Evolutionary conservation across 2,329 filamentous ascomycete genomes (phyloP), one percentile per base, ranked within the genome.

Genomic region (Penicillium carneum): DNA sequence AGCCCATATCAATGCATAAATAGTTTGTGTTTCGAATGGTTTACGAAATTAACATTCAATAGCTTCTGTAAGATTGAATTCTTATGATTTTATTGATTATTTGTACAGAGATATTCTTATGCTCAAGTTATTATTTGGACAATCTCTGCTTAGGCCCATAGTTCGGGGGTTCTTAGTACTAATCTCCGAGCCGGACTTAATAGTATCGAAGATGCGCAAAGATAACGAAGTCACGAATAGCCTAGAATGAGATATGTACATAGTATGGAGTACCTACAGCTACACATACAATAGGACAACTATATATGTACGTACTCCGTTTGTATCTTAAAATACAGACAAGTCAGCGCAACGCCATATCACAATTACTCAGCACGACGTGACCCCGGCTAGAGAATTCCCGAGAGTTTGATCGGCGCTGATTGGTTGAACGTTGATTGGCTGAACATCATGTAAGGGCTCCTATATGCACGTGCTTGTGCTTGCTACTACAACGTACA

Each of bases 281-380:
- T 23, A 34, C 4, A 34, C 14, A 34, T 11, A 33, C 4, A 33
- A 14, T 4, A 12, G 29, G 39, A 42, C 39, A 42, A 42, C 39
- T 42, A 12, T 8, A 9, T 31, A 31, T 31, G 9, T 31, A 26
- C 23, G 23, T 4, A 26, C 5, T 26, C 23, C 23, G 23, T 26
- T 23, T 23, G 29, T 31, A 42, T 42, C 14, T 23, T 5, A n/a
- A 31, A 46, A 46, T n/a, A 7, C 9, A 46, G 26, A 12, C 43
- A 23, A 48, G 47, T 57, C 10, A 51, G 46, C 54, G 45, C 29
- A 5, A 42, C 11, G n/a, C 16, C 18, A 20, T 34, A 36, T 47
- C 26, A 14, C 14, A 9, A 56, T 60, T 60, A 60, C 57, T 59
- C 57, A 59, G 49, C 54, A 57, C 56, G 48, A n/a, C 57, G 57